Evolutionary conservation across 441 rosid species (phyloP), one percentile per base, ranked within the genome.

Genomic region (Biscutella laevigata): DNA sequence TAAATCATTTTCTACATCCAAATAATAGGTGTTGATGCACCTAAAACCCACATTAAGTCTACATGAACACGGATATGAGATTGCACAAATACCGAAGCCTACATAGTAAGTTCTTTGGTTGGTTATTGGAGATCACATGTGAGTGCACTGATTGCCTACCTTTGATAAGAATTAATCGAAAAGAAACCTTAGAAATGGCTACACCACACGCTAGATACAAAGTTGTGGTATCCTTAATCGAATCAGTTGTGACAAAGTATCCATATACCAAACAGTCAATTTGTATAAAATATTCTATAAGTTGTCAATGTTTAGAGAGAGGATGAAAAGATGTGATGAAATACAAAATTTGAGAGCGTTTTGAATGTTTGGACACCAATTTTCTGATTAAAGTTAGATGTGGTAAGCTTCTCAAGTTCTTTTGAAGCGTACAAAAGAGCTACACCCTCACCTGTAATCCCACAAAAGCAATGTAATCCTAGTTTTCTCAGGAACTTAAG

Each of bases 71-170:
- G 86, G 6, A 87, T 94, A 43, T 78, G 90, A 52, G 94, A 87
- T 74, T 91, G 96, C 47, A 85, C 87, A 76, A 91, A 85, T 9
- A 91, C 98, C 33, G 96, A 78, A 68, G 96, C 94, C 94, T 88
- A n/a, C n/a, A n/a, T n/a, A n/a, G n/a, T n/a, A n/a, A n/a, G n/a
- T n/a, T n/a, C n/a, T n/a, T n/a, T n/a, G n/a, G n/a, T n/a, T n/a
- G n/a, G n/a, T n/a, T n/a, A n/a, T n/a, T n/a, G n/a, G n/a, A n/a
- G n/a, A n/a, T n/a, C n/a, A n/a, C n/a, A n/a, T n/a, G n/a, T n/a
- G n/a, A n/a, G n/a, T n/a, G n/a, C n/a, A n/a, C n/a, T n/a, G n/a
- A n/a, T n/a, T n/a, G n/a, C n/a, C n/a, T n/a, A n/a, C n/a, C n/a
- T n/a, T n/a, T n/a, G n/a, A n/a, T n/a, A n/a, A n/a, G n/a, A n/a